Base-by-base conservation (phyloP, 208 protist genomes). In the Polymyxa betae region DNA sequence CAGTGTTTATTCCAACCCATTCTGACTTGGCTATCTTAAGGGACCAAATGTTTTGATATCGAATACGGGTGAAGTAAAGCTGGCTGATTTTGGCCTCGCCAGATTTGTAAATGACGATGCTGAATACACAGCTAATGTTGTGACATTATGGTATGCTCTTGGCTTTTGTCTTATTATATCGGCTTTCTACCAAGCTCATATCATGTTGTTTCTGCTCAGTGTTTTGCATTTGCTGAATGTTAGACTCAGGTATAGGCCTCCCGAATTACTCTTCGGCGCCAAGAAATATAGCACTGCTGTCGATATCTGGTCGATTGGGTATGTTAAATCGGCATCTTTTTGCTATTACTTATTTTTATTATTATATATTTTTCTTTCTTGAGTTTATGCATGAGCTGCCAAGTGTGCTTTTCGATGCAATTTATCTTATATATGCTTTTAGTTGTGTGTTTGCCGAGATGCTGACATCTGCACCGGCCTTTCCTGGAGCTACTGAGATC, bases 231-330 rank as follows among this genome's bases (percentile, higher is more conserved):
- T 29, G 54, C 16, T 32, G 54, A 66, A 16, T 16, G 54, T 66
- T 66, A 32, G 20, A 29, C 54, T 29, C 40, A 82, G 72, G 72
- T 82, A 82, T 43, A 92, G 96, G 12, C 94, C 96, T 38, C 96
- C 96, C 0, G 96, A 97, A 88, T 88, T 97, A 1, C 88, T 97
- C 20, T 90, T 96, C 5, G 94, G 94, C n/a, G 64, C 92, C 0
- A 68, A 35, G 0, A 32, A 38, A 0, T 96, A 96, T 88, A 94
- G 94, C 72, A 88, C 92, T 12, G 91, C 77, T 29, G 92, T 96
- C 29, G 95, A 96, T 91, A 94, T 96, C 90, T 96, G 95, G 95
- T 93, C 92, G 10, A 93, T 93, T 38, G 95, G 95, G 88, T 96
- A 91, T n/a, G 89, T 0, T 91, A 24, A 1, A 24, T n/a, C 89